Evolutionary conservation across 2,329 filamentous ascomycete species (phyloP).

Genomic region (Alternaria sp.): DNA sequence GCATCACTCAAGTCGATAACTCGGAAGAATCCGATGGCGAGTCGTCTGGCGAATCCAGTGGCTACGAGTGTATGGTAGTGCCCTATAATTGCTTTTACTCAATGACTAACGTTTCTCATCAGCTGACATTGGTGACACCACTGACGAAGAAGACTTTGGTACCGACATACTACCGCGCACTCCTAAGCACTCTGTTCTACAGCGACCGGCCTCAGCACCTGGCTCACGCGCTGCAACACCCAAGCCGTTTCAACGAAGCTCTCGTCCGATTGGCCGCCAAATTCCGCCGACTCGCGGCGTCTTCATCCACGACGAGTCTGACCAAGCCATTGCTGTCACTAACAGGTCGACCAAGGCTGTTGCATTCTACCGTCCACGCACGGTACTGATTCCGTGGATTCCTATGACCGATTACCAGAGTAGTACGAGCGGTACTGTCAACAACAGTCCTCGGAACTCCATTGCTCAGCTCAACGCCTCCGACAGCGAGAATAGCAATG

Average conservation of each 20-base stretch:
- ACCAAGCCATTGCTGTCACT: slow-evolving; percentile 51
- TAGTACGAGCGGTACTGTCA: slow-evolving; percentile 48
- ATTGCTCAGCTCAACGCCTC: slow-evolving; percentile 45
- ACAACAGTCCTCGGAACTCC: slow-evolving; percentile 49
- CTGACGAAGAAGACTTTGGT: slow-evolving; percentile 57
- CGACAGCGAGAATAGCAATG: slow-evolving; percentile 49
- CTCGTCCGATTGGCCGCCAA: slow-evolving; percentile 32
- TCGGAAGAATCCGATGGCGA: slow-evolving; percentile 48
- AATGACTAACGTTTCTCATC: slow-evolving; percentile 53
- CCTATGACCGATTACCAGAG: slow-evolving; percentile 42
- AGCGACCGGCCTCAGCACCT: slow-evolving; percentile 56
- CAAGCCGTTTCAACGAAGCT: slow-evolving; percentile 47
- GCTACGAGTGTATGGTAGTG: slow-evolving; percentile 64
- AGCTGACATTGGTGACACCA: slow-evolving; percentile 68
- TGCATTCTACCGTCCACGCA: slow-evolving; percentile 51
- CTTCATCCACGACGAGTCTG: slow-evolving; percentile 46
- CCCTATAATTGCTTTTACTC: slow-evolving; percentile 23
- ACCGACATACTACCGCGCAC: slow-evolving; percentile 55
- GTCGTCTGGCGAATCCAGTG: slow-evolving; percentile 58
- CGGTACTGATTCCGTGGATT: slow-evolving; percentile 34
- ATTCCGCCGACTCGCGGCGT: slow-evolving; percentile 44
- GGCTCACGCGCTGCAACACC: slow-evolving; percentile 46
- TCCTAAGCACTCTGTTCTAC: slow-evolving; percentile 56
- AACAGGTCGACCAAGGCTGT: slow-evolving; percentile 50
- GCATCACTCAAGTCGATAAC: slow-evolving; percentile 40